Evolutionary conservation across 1,139 yeast genomes (phyloP).

Genomic region (Saccharomyces hybrid): DNA sequence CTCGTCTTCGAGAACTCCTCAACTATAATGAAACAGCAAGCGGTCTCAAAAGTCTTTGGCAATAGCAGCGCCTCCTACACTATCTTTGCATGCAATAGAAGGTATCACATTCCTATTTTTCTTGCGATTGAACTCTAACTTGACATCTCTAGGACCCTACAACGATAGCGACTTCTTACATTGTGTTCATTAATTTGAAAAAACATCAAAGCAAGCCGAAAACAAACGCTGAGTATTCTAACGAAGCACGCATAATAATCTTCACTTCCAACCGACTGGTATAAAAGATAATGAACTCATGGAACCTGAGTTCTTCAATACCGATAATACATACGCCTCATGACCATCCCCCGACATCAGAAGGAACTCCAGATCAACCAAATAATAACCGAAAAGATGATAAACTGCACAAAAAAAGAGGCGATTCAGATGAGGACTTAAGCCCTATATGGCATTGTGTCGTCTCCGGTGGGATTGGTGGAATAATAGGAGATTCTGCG

Average conservation of each 20-base stretch:
- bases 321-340: slow-evolving; percentile 24
- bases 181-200: background rate
- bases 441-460: slow-evolving; percentile 55
- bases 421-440: background rate
- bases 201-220: background rate
- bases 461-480: slow-evolving; percentile 92
- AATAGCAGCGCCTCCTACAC: background rate
- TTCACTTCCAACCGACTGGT: background rate
- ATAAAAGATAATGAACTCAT: slow-evolving; percentile 11
- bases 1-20: background rate
- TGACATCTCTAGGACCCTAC: background rate
- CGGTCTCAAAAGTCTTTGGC: background rate
- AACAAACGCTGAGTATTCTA: background rate
- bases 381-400: slow-evolving; percentile 7
- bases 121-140: background rate
- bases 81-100: background rate
- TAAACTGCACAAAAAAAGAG: background rate
- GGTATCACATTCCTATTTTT: background rate
- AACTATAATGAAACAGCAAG: background rate
- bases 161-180: slow-evolving; percentile 1
- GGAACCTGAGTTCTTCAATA: slow-evolving; percentile 26
- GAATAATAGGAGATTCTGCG: slow-evolving; percentile 81
- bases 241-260: background rate
- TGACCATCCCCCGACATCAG: slow-evolving; percentile 10
- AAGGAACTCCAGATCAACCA: slow-evolving; percentile 4